Evolutionary conservation across 805 yeast species (phyloP).

Genomic region (Pichia exigua): DNA sequence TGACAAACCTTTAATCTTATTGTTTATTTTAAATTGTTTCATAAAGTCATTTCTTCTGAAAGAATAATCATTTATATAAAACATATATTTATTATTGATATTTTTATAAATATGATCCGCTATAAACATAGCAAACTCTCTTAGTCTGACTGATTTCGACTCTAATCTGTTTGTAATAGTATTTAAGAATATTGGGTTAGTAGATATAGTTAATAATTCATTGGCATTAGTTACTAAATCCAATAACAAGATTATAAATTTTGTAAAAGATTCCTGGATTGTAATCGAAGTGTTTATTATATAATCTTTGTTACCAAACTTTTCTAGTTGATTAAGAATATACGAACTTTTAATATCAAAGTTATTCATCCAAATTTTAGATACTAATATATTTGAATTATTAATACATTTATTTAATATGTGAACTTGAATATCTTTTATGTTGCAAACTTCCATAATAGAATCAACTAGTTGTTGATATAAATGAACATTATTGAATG

Average conservation of each 20-base stretch:
- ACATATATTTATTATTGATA: conserved; percentile 26
- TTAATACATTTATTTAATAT: background rate
- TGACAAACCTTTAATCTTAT: conserved; percentile 5
- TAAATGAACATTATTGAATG: background rate
- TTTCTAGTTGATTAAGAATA: conserved; percentile 3
- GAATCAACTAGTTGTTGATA: background rate
- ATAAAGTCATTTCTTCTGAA: conserved; percentile 13
- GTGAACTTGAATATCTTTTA: background rate
- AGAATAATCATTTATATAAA: conserved; percentile 21
- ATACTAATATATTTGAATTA: background rate
- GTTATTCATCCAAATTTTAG: conserved; percentile 5
- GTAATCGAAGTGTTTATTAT: conserved; percentile 29
- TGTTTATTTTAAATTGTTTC: background rate
- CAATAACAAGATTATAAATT: conserved; percentile 34
- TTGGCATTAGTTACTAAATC: conserved; percentile 15
- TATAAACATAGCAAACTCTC: conserved; percentile 48
- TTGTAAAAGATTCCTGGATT: conserved; percentile 43
- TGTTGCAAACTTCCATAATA: background rate
- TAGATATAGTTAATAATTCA: conserved; percentile 27
- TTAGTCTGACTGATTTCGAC: conserved; percentile 36
- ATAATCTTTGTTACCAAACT: conserved; percentile 20
- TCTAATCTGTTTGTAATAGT: conserved; percentile 49
- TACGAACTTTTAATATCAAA: background rate
- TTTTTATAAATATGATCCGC: conserved; percentile 42
- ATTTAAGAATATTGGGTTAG: conserved; percentile 34